phyloP scores from a whole-genome alignment of 257 asterid species.

The Ilex asprella region DNA sequence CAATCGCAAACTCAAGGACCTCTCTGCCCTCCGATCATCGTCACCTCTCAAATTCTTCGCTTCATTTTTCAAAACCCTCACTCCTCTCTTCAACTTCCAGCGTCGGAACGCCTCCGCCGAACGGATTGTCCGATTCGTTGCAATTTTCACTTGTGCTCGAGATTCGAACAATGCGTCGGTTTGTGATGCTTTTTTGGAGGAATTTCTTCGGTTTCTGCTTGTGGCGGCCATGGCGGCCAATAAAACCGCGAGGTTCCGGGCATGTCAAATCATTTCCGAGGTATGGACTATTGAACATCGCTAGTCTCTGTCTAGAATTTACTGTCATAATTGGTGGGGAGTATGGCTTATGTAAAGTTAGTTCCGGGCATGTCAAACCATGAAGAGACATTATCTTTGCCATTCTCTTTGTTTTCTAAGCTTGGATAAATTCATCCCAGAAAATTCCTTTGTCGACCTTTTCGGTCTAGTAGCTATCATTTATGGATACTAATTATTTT shows the following conservation, averaged over 20 bases:
- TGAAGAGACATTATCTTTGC: too few species aligned
- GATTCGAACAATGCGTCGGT: constrained; percentile 19
- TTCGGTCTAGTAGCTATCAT: not conserved
- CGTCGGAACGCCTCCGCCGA: constrained; percentile 61
- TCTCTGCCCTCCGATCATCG: constrained; percentile 40
- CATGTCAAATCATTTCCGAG: constrained; percentile 95
- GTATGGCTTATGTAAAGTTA: too few species aligned
- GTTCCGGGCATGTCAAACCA: too few species aligned
- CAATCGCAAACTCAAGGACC: constrained; percentile 71
- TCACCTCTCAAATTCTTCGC: constrained; percentile 36
- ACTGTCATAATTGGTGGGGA: not conserved
- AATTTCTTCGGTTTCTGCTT: constrained; percentile 54
- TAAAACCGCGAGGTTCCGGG: constrained; percentile 69
- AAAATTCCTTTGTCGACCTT: too few species aligned
- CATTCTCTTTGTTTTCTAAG: too few species aligned
- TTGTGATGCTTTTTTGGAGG: constrained; percentile 52
- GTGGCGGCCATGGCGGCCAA: constrained; percentile 57
- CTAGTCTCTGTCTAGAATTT: too few species aligned
- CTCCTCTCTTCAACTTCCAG: constrained; percentile 61
- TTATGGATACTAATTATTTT: too few species aligned
- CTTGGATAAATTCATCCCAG: too few species aligned
- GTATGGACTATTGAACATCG: constrained; percentile 16
- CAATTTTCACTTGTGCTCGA: constrained; percentile 43
- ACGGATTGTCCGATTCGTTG: constrained; percentile 54
- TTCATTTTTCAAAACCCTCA: constrained; percentile 47